Conservation (phyloP, 2,329 filamentous ascomycete genomes). For the Fusarium cyanostomum region DNA sequence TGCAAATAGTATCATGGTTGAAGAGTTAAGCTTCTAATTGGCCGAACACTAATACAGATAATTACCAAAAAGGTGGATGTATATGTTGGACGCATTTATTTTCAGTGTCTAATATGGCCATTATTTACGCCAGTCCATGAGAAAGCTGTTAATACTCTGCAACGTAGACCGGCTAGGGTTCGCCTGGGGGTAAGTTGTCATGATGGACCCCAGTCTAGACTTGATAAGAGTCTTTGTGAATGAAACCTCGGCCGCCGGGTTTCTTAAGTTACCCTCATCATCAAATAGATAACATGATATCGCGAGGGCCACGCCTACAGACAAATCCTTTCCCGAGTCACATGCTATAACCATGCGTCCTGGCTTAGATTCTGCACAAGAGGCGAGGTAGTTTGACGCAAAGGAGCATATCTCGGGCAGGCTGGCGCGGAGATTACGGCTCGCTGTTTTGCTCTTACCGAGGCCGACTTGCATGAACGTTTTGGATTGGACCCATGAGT, state of each 20-base stretch:
- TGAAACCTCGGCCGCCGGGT: constrained; percentile 34
- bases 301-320: constrained; percentile 79
- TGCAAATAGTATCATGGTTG: neutral
- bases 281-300: constrained; percentile 79
- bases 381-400: constrained; percentile 52
- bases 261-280: constrained; percentile 62
- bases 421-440: constrained; percentile 80
- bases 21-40: neutral
- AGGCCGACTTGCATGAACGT: constrained; percentile 68
- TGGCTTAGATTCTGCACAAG: neutral
- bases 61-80: neutral
- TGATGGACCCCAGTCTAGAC: constrained; percentile 81
- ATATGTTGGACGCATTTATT: neutral
- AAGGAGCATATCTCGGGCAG: constrained; percentile 71
- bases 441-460: constrained; percentile 78
- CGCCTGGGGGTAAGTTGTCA: constrained; percentile 78
- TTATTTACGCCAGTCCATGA: constrained; percentile 70
- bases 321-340: constrained; percentile 80
- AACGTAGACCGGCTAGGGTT: constrained; percentile 87
- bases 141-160: constrained; percentile 89
- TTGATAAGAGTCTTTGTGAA: constrained; percentile 82
- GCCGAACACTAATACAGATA: neutral
- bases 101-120: neutral
- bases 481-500: constrained; percentile 51
- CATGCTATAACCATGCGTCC: constrained; percentile 70